Evolutionary conservation across 805 yeast genomes (phyloP).

Genomic region (Sugiyamaella valdiviana): DNA sequence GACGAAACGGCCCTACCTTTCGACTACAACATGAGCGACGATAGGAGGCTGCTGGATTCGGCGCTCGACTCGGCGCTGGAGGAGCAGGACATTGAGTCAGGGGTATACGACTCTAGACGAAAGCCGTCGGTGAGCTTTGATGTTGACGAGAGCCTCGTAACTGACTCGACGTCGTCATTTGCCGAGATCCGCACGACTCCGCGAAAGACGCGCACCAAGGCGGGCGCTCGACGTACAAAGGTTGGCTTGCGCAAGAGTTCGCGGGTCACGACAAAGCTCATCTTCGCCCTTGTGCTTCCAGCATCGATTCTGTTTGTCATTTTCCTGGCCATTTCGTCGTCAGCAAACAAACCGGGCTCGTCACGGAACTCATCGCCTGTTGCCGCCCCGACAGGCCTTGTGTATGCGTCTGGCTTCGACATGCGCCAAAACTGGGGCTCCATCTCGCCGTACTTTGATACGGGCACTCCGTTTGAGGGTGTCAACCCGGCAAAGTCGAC

Average conservation of each 20-base stretch:
- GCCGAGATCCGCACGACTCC: not conserved
- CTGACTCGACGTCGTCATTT: not conserved
- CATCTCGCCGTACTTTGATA: conserved; percentile 35
- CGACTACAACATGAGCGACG: not conserved
- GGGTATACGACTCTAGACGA: not conserved
- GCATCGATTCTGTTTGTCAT: conserved; percentile 20
- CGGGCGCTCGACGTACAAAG: not conserved
- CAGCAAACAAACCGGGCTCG: conserved; percentile 10
- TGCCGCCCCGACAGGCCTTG: conserved; percentile 35
- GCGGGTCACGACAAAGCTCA: conserved; percentile 2
- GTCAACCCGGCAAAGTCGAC: conserved; percentile 14
- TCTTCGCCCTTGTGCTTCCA: conserved; percentile 20
- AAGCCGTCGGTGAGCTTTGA: conserved; percentile 7
- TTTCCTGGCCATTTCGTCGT: conserved; percentile 17
- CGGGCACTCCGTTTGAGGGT: conserved; percentile 32
- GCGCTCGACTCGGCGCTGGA: not conserved
- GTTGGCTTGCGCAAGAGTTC: conserved; percentile 4
- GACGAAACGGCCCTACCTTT: not conserved
- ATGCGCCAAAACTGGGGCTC: conserved; percentile 38
- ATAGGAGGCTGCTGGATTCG: not conserved
- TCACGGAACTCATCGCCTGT: conserved; percentile 23
- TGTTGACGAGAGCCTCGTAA: conserved; percentile 3
- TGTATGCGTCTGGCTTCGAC: conserved; percentile 31
- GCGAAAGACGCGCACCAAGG: not conserved
- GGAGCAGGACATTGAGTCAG: not conserved